Base-by-base conservation (phyloP, 352 stramenopile genomes). In the Globisporangium takayamanum region DNA sequence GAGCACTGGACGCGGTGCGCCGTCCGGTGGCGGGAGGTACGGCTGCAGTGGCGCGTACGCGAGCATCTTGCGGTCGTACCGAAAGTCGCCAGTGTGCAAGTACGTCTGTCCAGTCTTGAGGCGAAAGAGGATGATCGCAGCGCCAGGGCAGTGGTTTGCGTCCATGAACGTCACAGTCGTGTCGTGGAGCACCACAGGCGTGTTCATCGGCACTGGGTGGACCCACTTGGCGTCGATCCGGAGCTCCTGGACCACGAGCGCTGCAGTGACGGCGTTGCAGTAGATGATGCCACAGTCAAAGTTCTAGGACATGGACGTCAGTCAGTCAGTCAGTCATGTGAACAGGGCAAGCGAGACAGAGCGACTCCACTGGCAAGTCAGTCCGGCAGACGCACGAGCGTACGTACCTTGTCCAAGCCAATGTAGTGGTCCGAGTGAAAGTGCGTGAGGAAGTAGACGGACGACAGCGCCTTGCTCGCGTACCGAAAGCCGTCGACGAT, bases 351-450 rank as follows among this genome's bases (percentile, higher is more conserved):
- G 16, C 2, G 4, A 28, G 6, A 26, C 20, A 44, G 3, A 41
- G 12, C 33, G 53, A 22, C 22, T 22, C 22, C 22, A 22, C 22
- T 22, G 22, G 22, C 22, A 22, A 62, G 54, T 10, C 33, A 39
- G 10, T n/a, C 30, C 59, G n/a, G 62, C 11, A 56, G 10, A 33
- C 28, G 28, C 5, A 6, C 44, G 25, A 6, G n/a, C 36, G 18
- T 16, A 49, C 54, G 18, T 44, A 87, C 72, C 59, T 87, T 90
- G 3, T 70, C 76, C 26, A 99, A 87, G 1, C 96, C 96, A 22
- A 74, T 79, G 69, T 98, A 99, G 67, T 99, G 96, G 72, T 99
- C 96, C 12, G 84, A 95, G 73, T 99, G 96, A 67, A 98, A 99
- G 73, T 99, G 96, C 20, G 95, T 98, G 44, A 99, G 78, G 60